Conservation (phyloP, 2,329 filamentous ascomycete genomes). For the Fusarium austroafricanum region DNA sequence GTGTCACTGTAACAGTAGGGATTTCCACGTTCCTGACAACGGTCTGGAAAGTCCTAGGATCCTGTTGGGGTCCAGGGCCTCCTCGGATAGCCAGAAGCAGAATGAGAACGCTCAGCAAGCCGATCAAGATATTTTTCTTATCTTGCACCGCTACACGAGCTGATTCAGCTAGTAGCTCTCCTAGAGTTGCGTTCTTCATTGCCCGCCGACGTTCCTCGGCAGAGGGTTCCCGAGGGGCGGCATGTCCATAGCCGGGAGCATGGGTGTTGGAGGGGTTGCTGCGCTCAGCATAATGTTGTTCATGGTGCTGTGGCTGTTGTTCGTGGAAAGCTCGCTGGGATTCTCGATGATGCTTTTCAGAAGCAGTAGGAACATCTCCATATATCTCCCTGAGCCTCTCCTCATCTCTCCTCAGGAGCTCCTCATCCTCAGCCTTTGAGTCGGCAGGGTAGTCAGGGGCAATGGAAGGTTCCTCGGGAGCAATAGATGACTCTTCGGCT, state of each 20-base stretch:
- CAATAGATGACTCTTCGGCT: slow-evolving; percentile 15
- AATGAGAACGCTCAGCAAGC: slow-evolving; percentile 64
- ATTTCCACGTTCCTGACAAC: slow-evolving; percentile 42
- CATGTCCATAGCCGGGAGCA: slow-evolving; percentile 18
- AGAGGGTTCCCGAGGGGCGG: slow-evolving; percentile 23
- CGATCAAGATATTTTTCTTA: slow-evolving; percentile 69
- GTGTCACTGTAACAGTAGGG: slow-evolving; percentile 44
- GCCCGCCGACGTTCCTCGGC: slow-evolving; percentile 44
- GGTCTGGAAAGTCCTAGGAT: slow-evolving; percentile 48
- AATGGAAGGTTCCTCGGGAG: slow-evolving; percentile 22
- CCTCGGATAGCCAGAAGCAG: slow-evolving; percentile 60
- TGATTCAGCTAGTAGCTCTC: slow-evolving; percentile 66
- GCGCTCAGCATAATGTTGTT: slow-evolving; percentile 49
- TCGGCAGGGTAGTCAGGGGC: slow-evolving; percentile 3
- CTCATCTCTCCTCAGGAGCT: slow-evolving; percentile 58
- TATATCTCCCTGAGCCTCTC: slow-evolving; percentile 67
- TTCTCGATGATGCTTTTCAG: slow-evolving; percentile 14
- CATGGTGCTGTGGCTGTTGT: slow-evolving; percentile 17
- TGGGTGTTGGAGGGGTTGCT: slow-evolving; percentile 33
- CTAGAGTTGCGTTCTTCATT: slow-evolving; percentile 61
- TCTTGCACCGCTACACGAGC: slow-evolving; percentile 66
- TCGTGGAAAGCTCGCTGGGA: slow-evolving; percentile 15
- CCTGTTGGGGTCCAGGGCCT: slow-evolving; percentile 32
- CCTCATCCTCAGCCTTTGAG: slow-evolving; percentile 35
- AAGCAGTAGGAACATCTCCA: slow-evolving; percentile 22